Conservation (phyloP, 2,329 filamentous ascomycete species). For the Ophiosphaerella korrae region DNA sequence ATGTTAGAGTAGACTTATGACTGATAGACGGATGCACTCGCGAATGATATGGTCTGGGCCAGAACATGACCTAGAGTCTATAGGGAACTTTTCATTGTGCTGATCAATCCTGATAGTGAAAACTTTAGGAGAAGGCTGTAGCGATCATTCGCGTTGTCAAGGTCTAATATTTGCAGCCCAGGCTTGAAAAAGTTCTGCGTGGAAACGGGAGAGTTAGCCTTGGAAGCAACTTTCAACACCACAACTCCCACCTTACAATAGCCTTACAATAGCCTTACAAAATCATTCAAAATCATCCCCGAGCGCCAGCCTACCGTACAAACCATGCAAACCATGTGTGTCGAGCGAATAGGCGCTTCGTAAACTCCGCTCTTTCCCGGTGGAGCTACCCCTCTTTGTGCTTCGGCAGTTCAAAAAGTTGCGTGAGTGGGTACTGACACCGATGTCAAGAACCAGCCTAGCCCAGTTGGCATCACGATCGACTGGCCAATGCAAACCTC, state of each 20-base stretch:
- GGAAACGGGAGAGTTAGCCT: no score
- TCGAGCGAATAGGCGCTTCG: slow-evolving; percentile 13
- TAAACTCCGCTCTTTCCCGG: slow-evolving; percentile 18
- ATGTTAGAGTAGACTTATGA: no score
- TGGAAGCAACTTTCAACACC: slow-evolving; percentile 1
- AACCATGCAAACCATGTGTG: slow-evolving; percentile 2
- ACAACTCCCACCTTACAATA: slow-evolving; percentile 7
- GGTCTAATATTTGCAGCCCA: no score
- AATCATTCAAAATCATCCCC: slow-evolving; percentile 13
- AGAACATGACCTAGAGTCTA: no score
- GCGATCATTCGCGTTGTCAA: no score
- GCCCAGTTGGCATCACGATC: slow-evolving; percentile 9
- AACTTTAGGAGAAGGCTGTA: no score
- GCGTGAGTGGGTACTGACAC: neutral
- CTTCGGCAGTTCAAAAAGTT: slow-evolving; percentile 29
- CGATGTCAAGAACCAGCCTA: neutral
- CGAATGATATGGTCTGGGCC: no score
- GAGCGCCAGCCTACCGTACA: slow-evolving; percentile 16
- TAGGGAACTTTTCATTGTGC: no score
- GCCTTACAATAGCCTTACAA: slow-evolving; percentile 25
- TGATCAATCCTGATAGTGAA: no score
- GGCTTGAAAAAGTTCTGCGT: no score
- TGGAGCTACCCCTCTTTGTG: slow-evolving; percentile 15
- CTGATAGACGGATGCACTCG: no score
- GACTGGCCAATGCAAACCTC: slow-evolving; percentile 20